phyloP scores from a whole-genome alignment of 768 basidiomycete genomes.

The Cystofilobasidium bisporidii region DNA sequence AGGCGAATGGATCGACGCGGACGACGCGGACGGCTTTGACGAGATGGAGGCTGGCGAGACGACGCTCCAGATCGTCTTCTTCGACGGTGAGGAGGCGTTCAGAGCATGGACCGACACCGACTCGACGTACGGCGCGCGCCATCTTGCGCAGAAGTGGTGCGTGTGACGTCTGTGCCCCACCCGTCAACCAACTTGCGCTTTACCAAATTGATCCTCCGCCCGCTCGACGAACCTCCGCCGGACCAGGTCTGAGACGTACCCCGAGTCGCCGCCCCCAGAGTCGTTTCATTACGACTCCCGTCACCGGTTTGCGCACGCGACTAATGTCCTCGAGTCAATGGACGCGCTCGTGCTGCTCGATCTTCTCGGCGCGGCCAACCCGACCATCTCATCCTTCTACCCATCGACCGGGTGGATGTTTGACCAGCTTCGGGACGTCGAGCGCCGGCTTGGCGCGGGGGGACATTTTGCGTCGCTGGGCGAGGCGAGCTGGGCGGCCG shows the following conservation, averaged over 20 bases:
- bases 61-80: slow-evolving; percentile 84
- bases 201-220: background rate
- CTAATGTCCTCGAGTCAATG: slow-evolving; percentile 63
- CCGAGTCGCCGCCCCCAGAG: background rate
- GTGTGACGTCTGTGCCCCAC: too few species aligned
- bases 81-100: slow-evolving; percentile 98
- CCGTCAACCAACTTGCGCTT: too few species aligned
- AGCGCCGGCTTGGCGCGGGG: slow-evolving; percentile 56
- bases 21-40: slow-evolving; percentile 14
- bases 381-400: slow-evolving; percentile 70
- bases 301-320: slow-evolving; percentile 40
- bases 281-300: slow-evolving; percentile 53
- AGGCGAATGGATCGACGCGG: slow-evolving; percentile 47
- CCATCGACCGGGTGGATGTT: slow-evolving; percentile 88
- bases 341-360: slow-evolving; percentile 90
- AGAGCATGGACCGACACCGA: slow-evolving; percentile 40
- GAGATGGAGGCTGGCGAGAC: slow-evolving; percentile 53
- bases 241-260: slow-evolving; percentile 2
- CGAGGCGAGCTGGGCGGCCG: slow-evolving; percentile 44
- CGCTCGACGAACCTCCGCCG: background rate
- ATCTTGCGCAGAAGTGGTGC: slow-evolving; percentile 80
- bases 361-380: slow-evolving; percentile 68
- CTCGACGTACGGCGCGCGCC: slow-evolving; percentile 46
- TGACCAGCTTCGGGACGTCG: slow-evolving; percentile 62
- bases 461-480: slow-evolving; percentile 40